phyloP scores from a whole-genome alignment of 768 basidiomycete species.

The Boletus subcaerulescens region DNA sequence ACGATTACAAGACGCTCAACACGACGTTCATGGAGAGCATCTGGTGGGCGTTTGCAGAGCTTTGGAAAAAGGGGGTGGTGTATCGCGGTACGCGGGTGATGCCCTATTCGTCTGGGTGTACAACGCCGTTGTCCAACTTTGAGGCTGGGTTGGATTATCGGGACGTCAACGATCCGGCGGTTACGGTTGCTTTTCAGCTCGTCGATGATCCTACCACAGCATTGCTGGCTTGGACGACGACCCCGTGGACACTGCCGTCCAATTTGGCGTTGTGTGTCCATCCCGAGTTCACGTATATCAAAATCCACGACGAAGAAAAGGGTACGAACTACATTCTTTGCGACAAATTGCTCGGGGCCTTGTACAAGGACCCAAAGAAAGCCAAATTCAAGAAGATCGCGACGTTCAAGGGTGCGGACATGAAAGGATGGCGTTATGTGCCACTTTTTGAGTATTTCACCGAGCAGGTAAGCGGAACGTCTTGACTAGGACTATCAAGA shows the following conservation, averaged over 20 bases:
- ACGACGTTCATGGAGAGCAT: slow-evolving; percentile 94
- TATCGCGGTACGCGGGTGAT: slow-evolving; percentile 94
- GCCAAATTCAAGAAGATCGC: slow-evolving; percentile 92
- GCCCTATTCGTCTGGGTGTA: slow-evolving; percentile 97
- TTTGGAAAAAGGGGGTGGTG: slow-evolving; percentile 90
- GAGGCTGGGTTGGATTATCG: slow-evolving; percentile 91
- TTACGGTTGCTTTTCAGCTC: slow-evolving; percentile 90
- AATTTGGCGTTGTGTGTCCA: slow-evolving; percentile 95
- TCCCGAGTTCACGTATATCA: slow-evolving; percentile 94
- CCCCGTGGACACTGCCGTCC: slow-evolving; percentile 96
- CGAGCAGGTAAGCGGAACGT: slow-evolving; percentile 61
- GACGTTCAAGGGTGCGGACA: slow-evolving; percentile 83
- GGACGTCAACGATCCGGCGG: slow-evolving; percentile 93
- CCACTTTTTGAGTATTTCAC: slow-evolving; percentile 97
- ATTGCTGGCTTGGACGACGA: slow-evolving; percentile 97
- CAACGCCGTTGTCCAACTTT: slow-evolving; percentile 96
- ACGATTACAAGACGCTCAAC: slow-evolving; percentile 98
- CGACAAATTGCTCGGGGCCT: slow-evolving; percentile 77
- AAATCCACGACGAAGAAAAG: slow-evolving; percentile 88
- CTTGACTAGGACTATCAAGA: neutral
- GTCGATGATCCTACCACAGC: slow-evolving; percentile 91
- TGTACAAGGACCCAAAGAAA: slow-evolving; percentile 97
- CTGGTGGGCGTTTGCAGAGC: slow-evolving; percentile 97
- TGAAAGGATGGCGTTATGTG: slow-evolving; percentile 95
- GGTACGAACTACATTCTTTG: slow-evolving; percentile 89